Conservation (phyloP, 306 rosid species). For the Corylus avellana region DNA sequence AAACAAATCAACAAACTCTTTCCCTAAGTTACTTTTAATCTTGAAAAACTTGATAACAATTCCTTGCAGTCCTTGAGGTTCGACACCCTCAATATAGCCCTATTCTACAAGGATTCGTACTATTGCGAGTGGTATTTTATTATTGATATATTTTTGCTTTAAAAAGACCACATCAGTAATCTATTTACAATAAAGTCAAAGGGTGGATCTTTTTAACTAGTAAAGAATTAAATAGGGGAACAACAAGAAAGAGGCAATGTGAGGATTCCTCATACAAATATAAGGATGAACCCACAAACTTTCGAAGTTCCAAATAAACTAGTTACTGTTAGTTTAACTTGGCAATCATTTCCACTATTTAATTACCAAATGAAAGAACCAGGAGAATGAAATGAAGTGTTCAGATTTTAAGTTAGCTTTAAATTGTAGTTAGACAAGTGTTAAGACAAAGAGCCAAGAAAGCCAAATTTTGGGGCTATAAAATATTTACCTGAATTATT, state of each 20-base stretch:
- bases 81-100: no score
- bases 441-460: constrained; percentile 14
- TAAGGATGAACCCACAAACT: neutral
- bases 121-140: no score
- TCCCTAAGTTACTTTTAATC: no score
- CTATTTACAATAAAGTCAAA: neutral
- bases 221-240: neutral
- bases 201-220: neutral
- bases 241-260: neutral
- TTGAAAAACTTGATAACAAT: no score
- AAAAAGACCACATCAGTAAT: neutral
- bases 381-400: neutral
- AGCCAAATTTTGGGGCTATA: neutral
- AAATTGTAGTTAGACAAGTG: constrained; percentile 4
- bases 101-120: no score
- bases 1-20: no score
- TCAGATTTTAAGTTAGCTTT: neutral
- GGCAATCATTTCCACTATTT: neutral
- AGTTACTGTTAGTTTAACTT: neutral
- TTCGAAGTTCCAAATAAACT: neutral
- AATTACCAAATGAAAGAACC: neutral
- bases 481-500: constrained; percentile 48
- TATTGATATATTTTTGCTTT: no score
- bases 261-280: neutral
- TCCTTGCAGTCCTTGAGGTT: no score